Evolutionary conservation across 768 basidiomycete genomes (phyloP).

Genomic region (Termitomyces heimii): DNA sequence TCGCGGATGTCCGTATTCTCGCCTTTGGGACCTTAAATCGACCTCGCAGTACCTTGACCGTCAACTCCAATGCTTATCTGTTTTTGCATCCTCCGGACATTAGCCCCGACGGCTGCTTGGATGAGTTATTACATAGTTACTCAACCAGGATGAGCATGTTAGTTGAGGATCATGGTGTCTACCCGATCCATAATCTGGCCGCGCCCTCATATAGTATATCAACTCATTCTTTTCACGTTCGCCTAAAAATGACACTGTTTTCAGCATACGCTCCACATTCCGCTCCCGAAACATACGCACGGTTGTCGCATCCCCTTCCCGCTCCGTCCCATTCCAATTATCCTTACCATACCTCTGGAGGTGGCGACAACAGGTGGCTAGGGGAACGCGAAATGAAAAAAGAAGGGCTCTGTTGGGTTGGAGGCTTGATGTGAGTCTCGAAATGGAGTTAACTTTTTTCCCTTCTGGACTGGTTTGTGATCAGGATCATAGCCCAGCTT

Average conservation of each 20-base stretch:
- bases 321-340: constrained; percentile 51
- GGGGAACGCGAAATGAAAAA: constrained; percentile 44
- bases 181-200: constrained; percentile 27
- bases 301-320: constrained; percentile 53
- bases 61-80: constrained; percentile 64
- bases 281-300: constrained; percentile 29
- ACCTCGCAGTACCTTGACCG: constrained; percentile 47
- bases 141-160: constrained; percentile 12
- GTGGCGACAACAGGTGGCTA: constrained; percentile 60
- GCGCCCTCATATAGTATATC: constrained; percentile 26
- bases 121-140: constrained; percentile 4
- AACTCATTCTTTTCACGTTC: background rate
- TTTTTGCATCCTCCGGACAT: constrained; percentile 71
- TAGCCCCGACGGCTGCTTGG: constrained; percentile 15
- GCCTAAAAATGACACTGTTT: constrained; percentile 10
- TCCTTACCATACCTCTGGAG: constrained; percentile 70
- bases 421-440: constrained; percentile 49
- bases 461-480: background rate
- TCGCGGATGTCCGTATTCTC: constrained; percentile 68
- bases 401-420: constrained; percentile 67
- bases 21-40: constrained; percentile 61
- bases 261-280: constrained; percentile 24
- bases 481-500: constrained; percentile 61
- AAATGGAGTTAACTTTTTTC: background rate
- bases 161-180: constrained; percentile 39